Evolutionary conservation across 768 basidiomycete species (phyloP).

Genomic region (Suillus bovinus): DNA sequence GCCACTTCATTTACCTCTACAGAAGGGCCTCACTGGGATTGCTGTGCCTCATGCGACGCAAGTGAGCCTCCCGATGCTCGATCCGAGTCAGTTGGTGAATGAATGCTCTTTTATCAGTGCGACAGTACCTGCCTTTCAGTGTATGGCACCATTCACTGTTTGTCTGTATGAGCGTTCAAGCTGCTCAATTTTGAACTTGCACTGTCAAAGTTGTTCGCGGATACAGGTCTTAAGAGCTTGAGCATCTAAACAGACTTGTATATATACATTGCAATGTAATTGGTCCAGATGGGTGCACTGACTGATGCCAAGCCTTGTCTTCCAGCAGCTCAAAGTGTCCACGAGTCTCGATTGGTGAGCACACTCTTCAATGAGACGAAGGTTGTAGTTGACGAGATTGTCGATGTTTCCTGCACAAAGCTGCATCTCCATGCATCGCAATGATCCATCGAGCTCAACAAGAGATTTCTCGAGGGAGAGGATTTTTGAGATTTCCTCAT

Average conservation of each 20-base stretch:
- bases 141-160: too few relatives aligned
- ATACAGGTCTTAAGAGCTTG: background rate
- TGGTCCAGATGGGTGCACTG: background rate
- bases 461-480: background rate
- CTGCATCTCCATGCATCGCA: background rate
- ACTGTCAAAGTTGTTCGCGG: too few relatives aligned
- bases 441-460: background rate
- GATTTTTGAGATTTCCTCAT: background rate
- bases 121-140: too few relatives aligned
- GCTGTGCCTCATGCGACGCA: too few relatives aligned
- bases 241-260: background rate
- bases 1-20: too few relatives aligned
- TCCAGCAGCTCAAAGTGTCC: background rate
- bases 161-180: too few relatives aligned
- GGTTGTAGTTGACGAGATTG: background rate
- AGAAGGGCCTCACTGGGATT: too few relatives aligned
- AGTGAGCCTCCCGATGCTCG: too few relatives aligned
- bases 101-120: too few relatives aligned
- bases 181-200: too few relatives aligned
- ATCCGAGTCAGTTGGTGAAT: too few relatives aligned
- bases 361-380: background rate
- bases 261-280: background rate
- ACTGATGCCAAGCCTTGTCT: background rate
- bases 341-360: background rate
- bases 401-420: background rate